Conservation (phyloP, 2,329 filamentous ascomycete species). For the Colletotrichum incanum region DNA sequence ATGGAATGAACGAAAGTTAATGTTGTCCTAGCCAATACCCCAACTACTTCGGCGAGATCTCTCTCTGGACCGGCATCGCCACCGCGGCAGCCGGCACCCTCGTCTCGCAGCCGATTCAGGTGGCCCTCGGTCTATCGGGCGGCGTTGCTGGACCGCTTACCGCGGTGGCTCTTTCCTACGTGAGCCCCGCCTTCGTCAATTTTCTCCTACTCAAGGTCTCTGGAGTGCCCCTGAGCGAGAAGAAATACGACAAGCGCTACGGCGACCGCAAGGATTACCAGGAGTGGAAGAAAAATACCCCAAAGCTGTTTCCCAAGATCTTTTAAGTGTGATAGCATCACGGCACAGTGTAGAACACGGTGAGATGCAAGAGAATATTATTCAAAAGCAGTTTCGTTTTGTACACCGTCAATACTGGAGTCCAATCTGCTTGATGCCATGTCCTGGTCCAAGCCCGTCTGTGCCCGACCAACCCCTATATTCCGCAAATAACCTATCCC, state of each 20-base stretch:
- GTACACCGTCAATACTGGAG: background rate
- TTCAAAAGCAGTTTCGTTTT: slow-evolving; percentile 12
- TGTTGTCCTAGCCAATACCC: slow-evolving; percentile 68
- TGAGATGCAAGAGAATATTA: background rate
- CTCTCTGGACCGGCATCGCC: slow-evolving; percentile 79
- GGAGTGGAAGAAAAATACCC: slow-evolving; percentile 77
- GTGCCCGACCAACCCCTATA: background rate
- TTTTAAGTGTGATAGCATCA: slow-evolving; percentile 48
- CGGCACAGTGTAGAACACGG: too few species aligned
- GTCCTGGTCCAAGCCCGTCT: background rate
- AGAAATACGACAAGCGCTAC: slow-evolving; percentile 77
- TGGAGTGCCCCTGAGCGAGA: slow-evolving; percentile 77
- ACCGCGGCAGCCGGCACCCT: slow-evolving; percentile 72
- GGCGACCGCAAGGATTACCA: slow-evolving; percentile 77
- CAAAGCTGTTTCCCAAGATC: slow-evolving; percentile 75
- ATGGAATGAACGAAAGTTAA: background rate
- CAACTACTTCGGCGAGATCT: slow-evolving; percentile 82
- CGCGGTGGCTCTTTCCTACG: slow-evolving; percentile 63
- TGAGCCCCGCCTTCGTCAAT: slow-evolving; percentile 76
- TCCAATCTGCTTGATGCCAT: slow-evolving; percentile 14
- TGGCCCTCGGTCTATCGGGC: slow-evolving; percentile 70
- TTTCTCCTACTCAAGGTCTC: slow-evolving; percentile 76
- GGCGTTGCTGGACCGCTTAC: slow-evolving; percentile 50
- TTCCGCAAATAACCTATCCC: background rate
- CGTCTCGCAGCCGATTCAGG: slow-evolving; percentile 66